Evolutionary conservation across 2,329 filamentous ascomycete species (phyloP).

Genomic region (Aureobasidium sp.): DNA sequence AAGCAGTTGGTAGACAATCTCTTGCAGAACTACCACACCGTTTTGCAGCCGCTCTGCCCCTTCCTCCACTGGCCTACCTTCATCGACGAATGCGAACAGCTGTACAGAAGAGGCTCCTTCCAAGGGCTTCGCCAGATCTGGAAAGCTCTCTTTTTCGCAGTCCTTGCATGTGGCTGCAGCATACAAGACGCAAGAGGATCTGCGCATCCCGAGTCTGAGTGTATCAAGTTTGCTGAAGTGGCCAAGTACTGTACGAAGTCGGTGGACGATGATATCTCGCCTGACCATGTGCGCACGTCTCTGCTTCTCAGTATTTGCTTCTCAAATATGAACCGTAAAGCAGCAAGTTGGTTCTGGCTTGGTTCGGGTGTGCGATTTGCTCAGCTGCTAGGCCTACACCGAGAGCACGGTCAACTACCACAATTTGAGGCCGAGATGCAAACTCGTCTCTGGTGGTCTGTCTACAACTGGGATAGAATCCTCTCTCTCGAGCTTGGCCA

Average conservation of each 20-base stretch:
- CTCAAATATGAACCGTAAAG: conserved; percentile 78
- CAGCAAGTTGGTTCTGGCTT: conserved; percentile 79
- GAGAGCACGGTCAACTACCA: conserved; percentile 65
- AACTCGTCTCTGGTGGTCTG: conserved; percentile 84
- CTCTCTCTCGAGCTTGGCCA: conserved; percentile 73
- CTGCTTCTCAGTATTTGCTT: conserved; percentile 72
- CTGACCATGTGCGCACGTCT: conserved; percentile 68
- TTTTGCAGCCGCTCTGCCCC: conserved; percentile 73
- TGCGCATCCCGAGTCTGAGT: conserved; percentile 47
- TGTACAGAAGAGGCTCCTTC: conserved; percentile 62
- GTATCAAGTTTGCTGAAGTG: conserved; percentile 62
- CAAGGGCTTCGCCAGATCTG: conserved; percentile 60
- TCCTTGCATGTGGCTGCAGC: conserved; percentile 75
- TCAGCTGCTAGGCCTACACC: conserved; percentile 76
- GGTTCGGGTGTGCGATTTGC: conserved; percentile 71
- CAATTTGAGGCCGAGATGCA: conserved; percentile 79
- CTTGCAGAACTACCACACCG: conserved; percentile 66
- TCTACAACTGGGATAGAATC: conserved; percentile 80
- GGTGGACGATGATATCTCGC: conserved; percentile 69
- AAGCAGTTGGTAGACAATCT: conserved; percentile 64
- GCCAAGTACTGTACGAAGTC: conserved; percentile 66
- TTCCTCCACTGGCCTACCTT: conserved; percentile 86
- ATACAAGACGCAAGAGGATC: conserved; percentile 56
- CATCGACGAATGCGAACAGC: conserved; percentile 63
- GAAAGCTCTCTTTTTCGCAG: conserved; percentile 72